These are phyloP conservation scores for Berberis thunbergii DNA, from an alignment of 164 flowering plant species.

Conservation along the genomic window DNA sequence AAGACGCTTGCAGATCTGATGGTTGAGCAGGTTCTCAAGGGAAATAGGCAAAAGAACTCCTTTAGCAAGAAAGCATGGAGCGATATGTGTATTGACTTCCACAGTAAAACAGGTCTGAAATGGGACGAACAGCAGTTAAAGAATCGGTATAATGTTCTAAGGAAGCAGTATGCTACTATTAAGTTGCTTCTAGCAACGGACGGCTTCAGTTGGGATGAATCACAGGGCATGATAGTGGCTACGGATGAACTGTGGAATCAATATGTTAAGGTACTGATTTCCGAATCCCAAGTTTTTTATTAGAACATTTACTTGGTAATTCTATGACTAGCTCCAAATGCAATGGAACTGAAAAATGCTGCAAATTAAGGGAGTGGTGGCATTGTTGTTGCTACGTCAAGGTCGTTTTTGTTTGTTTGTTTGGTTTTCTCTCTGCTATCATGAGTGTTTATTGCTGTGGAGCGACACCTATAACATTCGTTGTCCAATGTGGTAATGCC, in stretches of 20 bases:
- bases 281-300: neutral
- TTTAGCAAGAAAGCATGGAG: slow-evolving; percentile 47
- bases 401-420: neutral
- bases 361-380: no score
- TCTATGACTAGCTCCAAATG: no score
- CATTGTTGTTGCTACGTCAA: no score
- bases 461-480: no score
- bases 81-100: slow-evolving; percentile 33
- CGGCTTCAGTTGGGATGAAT: slow-evolving; percentile 44
- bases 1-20: slow-evolving; percentile 38
- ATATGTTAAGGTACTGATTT: slow-evolving; percentile 28
- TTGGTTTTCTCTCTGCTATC: neutral
- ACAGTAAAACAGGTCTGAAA: slow-evolving; percentile 32
- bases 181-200: slow-evolving; percentile 27
- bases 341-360: no score
- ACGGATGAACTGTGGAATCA: slow-evolving; percentile 38
- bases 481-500: no score
- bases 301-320: neutral
- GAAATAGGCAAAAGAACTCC: slow-evolving; percentile 34
- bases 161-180: slow-evolving; percentile 30
- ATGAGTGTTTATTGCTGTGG: no score
- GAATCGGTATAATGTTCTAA: slow-evolving; percentile 31
- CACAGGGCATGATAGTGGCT: slow-evolving; percentile 25
- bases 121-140: slow-evolving; percentile 60
- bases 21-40: slow-evolving; percentile 41